Percentiles rank a stretch among this genome's conserved stretches.
phyloP scores from a whole-genome alignment of 805 yeast species.

The Kodamaea kaohsiungensis region DNA sequence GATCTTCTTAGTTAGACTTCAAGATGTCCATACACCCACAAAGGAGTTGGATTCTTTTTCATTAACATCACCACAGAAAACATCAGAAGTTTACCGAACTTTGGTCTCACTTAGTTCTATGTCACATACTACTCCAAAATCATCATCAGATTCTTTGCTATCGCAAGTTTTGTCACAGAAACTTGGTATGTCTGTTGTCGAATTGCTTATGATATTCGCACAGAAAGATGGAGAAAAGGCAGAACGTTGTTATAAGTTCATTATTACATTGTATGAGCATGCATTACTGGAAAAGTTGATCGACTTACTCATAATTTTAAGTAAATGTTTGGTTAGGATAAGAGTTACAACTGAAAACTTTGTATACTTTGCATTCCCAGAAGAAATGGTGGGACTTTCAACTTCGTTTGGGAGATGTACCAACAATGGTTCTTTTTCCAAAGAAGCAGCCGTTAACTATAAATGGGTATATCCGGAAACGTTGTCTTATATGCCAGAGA shows the following conservation, averaged over 20 bases:
- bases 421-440: constrained; percentile 23
- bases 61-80: neutral
- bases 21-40: neutral
- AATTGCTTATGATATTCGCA: constrained; percentile 25
- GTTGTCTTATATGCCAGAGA: constrained; percentile 48
- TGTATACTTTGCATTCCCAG: constrained; percentile 52
- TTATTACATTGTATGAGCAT: constrained; percentile 36
- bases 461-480: constrained; percentile 67
- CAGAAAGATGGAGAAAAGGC: constrained; percentile 28
- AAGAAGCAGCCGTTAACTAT: constrained; percentile 14
- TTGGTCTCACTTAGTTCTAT: constrained; percentile 8
- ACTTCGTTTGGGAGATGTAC: constrained; percentile 51
- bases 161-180: constrained; percentile 14
- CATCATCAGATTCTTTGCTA: neutral
- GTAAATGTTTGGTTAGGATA: constrained; percentile 55
- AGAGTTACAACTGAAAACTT: constrained; percentile 47
- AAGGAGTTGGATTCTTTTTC: neutral
- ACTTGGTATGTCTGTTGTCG: constrained; percentile 26
- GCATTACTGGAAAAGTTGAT: constrained; percentile 36
- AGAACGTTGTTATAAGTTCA: constrained; percentile 25
- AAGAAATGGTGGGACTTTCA: constrained; percentile 67
- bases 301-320: constrained; percentile 45
- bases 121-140: constrained; percentile 1
- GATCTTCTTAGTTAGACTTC: neutral
- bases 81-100: constrained; percentile 6